These are phyloP conservation scores for Colletotrichum abscissum DNA, from an alignment of 2,329 filamentous ascomycete genomes.

Conservation along the genomic window DNA sequence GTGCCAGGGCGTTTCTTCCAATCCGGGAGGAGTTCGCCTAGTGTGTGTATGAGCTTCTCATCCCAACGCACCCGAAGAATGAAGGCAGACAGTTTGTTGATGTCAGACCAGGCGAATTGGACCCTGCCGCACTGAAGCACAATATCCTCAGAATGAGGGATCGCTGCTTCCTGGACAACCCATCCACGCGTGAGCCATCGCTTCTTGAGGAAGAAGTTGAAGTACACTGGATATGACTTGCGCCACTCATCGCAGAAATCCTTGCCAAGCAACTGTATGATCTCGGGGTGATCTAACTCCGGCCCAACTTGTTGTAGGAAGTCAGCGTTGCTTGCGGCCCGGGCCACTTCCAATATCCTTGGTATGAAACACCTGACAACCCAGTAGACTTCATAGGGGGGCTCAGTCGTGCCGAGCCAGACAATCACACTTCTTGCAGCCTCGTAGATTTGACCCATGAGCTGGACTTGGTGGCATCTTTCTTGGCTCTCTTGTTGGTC, in stretches of 20 bases:
- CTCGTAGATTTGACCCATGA: conserved; percentile 39
- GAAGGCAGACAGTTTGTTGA: conserved; percentile 2
- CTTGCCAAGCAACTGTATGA: neutral
- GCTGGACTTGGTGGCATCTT: conserved; percentile 34
- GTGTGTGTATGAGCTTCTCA: neutral
- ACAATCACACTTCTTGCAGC: conserved; percentile 11
- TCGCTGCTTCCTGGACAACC: conserved; percentile 38
- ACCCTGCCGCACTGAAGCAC: conserved; percentile 3
- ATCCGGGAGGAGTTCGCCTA: neutral
- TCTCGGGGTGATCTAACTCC: conserved; percentile 1
- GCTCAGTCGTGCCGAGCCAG: conserved; percentile 13
- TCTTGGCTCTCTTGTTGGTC: conserved; percentile 34
- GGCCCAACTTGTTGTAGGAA: conserved; percentile 13
- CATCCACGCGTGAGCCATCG: conserved; percentile 38
- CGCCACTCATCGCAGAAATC: conserved; percentile 9
- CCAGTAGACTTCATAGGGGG: conserved; percentile 34
- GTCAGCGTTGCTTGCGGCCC: neutral
- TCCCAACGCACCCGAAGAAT: neutral
- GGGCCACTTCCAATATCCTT: conserved; percentile 6
- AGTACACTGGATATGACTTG: neutral
- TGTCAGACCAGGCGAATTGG: conserved; percentile 5
- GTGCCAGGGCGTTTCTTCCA: conserved; percentile 2
- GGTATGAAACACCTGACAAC: conserved; percentile 14
- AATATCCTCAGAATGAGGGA: conserved; percentile 23
- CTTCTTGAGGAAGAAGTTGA: conserved; percentile 33